A percentile compares a stretch with the other conserved stretches of the same genome.
Evolutionary conservation across 192 early-diverging fungal species (phyloP).

Genomic region (Coemansia sp.): DNA sequence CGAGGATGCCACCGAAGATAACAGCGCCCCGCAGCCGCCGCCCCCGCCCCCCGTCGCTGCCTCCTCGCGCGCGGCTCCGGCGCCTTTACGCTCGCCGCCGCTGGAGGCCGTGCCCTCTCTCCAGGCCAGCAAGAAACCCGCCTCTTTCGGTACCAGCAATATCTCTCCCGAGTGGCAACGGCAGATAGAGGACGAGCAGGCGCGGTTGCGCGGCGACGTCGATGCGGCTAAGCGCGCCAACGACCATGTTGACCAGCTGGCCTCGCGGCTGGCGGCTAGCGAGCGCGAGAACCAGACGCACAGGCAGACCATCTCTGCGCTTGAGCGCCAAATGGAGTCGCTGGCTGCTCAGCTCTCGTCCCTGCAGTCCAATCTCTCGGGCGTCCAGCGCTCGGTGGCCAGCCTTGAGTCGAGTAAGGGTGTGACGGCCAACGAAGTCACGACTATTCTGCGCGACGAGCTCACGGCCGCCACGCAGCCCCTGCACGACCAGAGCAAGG

Average conservation of each 20-base stretch:
- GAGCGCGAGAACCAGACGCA: conserved; percentile 40
- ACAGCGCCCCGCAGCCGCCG: conserved; percentile 1
- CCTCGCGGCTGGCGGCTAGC: conserved; percentile 21
- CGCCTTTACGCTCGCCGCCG: not conserved
- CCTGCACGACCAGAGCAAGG: conserved; percentile 24
- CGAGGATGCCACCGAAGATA: conserved; percentile 1
- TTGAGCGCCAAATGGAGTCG: conserved; percentile 38
- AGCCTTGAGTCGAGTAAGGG: conserved; percentile 13
- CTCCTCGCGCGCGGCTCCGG: not conserved
- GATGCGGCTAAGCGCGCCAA: conserved; percentile 16
- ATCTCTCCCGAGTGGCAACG: conserved; percentile 45
- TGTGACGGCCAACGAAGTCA: conserved; percentile 20
- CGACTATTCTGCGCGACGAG: conserved; percentile 28
- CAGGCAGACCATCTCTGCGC: conserved; percentile 30
- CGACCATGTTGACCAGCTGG: conserved; percentile 28
- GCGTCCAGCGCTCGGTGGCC: conserved; percentile 27
- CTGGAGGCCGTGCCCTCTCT: not conserved
- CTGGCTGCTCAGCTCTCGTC: conserved; percentile 23
- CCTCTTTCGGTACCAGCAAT: not conserved
- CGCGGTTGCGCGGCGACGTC: conserved; percentile 29
- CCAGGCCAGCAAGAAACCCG: conserved; percentile 28
- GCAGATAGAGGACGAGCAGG: conserved; percentile 46
- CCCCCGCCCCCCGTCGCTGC: too few species aligned
- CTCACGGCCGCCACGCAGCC: conserved; percentile 31
- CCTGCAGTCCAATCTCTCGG: conserved; percentile 12